Base-by-base conservation (phyloP, 2,329 filamentous ascomycete genomes). In the Calonectria naviculata region DNA sequence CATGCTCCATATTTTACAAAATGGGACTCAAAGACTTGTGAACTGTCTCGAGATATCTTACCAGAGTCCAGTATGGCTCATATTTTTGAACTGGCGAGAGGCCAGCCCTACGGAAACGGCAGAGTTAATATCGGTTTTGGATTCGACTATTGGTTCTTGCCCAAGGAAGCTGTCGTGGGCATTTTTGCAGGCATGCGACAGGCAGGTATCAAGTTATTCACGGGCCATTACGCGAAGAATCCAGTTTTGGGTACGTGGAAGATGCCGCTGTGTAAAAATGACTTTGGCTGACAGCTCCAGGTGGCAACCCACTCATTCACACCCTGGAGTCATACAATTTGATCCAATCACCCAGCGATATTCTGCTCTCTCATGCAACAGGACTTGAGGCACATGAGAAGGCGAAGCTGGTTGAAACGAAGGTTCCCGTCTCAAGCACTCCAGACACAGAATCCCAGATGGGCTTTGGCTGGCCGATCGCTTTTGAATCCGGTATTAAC, bases 401-500 rank as follows among this genome's bases (percentile, higher is more conserved):
- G 21, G 58, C 41, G 7, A 41, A 29, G 36, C 38, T 68, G 12
- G 54, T 19, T 1, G 31, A 68, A 29, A 68, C 66, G 0, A 31
- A 64, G 21, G 54, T 68, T 17, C 66, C 66, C 5, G 26, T 68
- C 17, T 68, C 66, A 12, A 63, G 41, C 36, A 68, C 66, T 31
- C 58, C 66, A 5, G 54, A 68, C 10, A 68, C 66, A 2, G 66
- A 68, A 49, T 34, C 66, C 15, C 58, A 63, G 34, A 68, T 68
- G 66, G 66, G 66, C n/a, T 68, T 68, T 38, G 66, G 66, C 9
- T 68, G 66, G 66, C 66, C 66, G 6, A 29, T 68, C 46, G 56
- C 66, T 36, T 64, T 68, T 29, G 52, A 42, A 5, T 24, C 46
- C 3, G 66, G 66, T 2, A 64, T 68, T 38, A 68, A 64, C 38